Evolutionary conservation across 768 basidiomycete genomes (phyloP), one percentile per base, ranked within the genome.

Genomic region (Trametes coccinea): DNA sequence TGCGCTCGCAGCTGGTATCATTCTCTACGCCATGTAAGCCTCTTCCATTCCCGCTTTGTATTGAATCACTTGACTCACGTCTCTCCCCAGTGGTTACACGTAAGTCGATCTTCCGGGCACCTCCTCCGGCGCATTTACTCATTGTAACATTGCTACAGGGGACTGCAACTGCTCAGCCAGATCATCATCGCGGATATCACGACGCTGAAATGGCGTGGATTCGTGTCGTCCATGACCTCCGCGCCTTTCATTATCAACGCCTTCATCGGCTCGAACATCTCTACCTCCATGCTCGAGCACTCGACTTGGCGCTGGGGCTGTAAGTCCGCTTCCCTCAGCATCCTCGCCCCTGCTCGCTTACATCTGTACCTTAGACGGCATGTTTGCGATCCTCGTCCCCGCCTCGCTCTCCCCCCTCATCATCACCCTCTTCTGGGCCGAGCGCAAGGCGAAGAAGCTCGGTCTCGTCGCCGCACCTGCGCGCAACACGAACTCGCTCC

Each of bases 231-330:
- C 6, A 72, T 85, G 31, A 78, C 78, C 11, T 78, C 80, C 6
- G 62, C 78, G 44, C 84, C 84, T 3, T 85, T 83, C 72, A 73
- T 88, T 61, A 76, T 88, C 70, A 88, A 88, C 69, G 84, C 78
- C 2, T 87, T 86, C 67, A 75, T 88, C 59, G 85, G 85, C n/a
- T 76, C 83, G n/a, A 85, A 84, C 66, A 80, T 88, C 50, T 77
- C 83, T n/a, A 68, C 83, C 6, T 60, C 65, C 22, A 70, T 81
- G 31, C 66, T 80, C 27, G 74, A 74, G 61, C 74, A 82, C 39
- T 57, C 75, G 27, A 82, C 83, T 6, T 89, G 87, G 87, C 73
- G 87, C 71, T 88, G 87, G 87, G 87, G 87, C 34, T 89, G 84
- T 84, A 68, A 51, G 56, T 56, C 13, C 22, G 22, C 29, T 48